Evolutionary conservation across 2,329 filamentous ascomycete genomes (phyloP).

Genomic region (Penicillium hesseltinei): DNA sequence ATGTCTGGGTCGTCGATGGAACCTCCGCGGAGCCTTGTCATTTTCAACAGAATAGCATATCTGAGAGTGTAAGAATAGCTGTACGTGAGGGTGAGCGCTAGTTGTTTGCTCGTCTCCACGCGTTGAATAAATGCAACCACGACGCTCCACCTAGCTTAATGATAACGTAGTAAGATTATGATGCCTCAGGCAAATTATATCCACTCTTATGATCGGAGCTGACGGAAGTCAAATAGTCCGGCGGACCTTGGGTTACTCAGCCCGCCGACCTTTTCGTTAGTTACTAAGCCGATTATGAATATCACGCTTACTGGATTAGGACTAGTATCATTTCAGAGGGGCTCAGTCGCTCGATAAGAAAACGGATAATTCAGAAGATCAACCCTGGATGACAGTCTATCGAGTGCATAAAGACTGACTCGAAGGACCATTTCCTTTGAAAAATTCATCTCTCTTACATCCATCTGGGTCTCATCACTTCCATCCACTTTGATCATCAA

Average conservation of each 20-base stretch:
- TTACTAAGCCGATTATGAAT: background rate
- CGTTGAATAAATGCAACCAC: conserved; percentile 3
- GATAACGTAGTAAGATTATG: conserved; percentile 23
- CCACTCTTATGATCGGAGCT: background rate
- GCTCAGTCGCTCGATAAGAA: conserved; percentile 13
- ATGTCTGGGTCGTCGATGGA: conserved; percentile 34
- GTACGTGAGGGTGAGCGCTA: background rate
- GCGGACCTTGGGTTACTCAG: background rate
- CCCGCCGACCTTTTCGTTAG: background rate
- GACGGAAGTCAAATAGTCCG: conserved; percentile 4
- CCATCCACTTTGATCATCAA: background rate
- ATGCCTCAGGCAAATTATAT: conserved; percentile 16
- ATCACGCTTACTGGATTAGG: background rate
- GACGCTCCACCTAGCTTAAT: conserved; percentile 13
- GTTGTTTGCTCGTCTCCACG: background rate
- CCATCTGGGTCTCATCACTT: background rate
- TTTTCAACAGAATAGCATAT: conserved; percentile 33
- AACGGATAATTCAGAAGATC: background rate
- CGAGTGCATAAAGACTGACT: conserved; percentile 4
- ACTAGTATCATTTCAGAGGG: background rate
- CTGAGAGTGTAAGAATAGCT: conserved; percentile 10
- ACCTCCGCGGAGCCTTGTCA: conserved; percentile 46
- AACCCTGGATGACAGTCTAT: background rate
- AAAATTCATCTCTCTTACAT: background rate
- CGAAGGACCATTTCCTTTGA: background rate